These are phyloP conservation scores for Lolium rigidum DNA, from an alignment of 176 grass and related monocot genomes.

Conservation along the genomic window DNA sequence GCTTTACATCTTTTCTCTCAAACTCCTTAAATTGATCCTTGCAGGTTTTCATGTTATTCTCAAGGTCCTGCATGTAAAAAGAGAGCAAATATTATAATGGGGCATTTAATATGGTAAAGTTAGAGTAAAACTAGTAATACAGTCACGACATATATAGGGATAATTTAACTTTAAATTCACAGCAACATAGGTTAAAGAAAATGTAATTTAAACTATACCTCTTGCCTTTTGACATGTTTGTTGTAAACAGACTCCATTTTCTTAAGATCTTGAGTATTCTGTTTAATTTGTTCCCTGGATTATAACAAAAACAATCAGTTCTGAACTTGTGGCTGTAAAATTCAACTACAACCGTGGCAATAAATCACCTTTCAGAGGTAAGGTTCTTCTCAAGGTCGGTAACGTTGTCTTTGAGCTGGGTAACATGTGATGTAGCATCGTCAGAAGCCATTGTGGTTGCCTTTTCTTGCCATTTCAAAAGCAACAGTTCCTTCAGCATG, in stretches of 20 bases:
- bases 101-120: background rate
- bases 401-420: constrained; percentile 66
- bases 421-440: constrained; percentile 72
- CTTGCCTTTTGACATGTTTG: constrained; percentile 82
- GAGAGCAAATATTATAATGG: constrained; percentile 24
- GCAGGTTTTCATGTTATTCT: constrained; percentile 81
- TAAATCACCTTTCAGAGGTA: constrained; percentile 70
- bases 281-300: constrained; percentile 76
- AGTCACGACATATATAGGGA: background rate
- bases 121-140: background rate
- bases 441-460: constrained; percentile 72
- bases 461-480: constrained; percentile 98
- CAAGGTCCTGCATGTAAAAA: constrained; percentile 67
- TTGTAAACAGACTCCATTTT: constrained; percentile 73
- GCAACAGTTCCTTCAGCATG: constrained; percentile 93
- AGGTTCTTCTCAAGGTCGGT: constrained; percentile 66
- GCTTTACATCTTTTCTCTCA: constrained; percentile 86
- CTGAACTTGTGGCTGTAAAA: background rate
- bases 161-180: constrained; percentile 31
- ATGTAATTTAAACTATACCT: constrained; percentile 61
- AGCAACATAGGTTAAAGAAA: constrained; percentile 9
- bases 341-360: background rate
- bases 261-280: constrained; percentile 67
- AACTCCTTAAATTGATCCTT: constrained; percentile 95
- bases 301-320: constrained; percentile 39